Evolutionary conservation across 345 rosid genomes (phyloP).

Genomic region (Moricandia arvensis): DNA sequence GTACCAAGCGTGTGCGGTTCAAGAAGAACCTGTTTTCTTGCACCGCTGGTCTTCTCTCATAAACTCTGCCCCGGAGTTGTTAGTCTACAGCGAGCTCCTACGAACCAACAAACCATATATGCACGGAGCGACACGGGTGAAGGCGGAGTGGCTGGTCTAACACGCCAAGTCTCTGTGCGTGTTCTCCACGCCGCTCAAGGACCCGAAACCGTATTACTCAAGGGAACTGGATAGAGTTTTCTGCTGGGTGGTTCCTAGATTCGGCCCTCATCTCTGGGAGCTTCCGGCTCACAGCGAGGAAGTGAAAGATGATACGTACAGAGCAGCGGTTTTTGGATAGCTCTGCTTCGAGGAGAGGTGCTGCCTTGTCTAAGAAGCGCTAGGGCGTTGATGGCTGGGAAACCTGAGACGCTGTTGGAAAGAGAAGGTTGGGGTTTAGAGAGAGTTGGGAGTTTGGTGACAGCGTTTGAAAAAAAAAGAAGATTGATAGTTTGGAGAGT

Average conservation of each 20-base stretch:
- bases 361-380: background rate
- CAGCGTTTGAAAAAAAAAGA: background rate
- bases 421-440: conserved; percentile 56
- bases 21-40: background rate
- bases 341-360: background rate
- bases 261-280: background rate
- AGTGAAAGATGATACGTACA: background rate
- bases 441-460: background rate
- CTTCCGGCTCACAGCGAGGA: background rate
- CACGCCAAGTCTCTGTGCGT: background rate
- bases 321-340: background rate
- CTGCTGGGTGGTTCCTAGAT: background rate
- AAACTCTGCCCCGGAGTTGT: background rate
- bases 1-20: background rate
- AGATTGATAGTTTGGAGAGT: background rate
- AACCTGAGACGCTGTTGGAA: conserved; percentile 55
- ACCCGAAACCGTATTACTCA: background rate
- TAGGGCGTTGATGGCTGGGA: conserved; percentile 43
- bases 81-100: background rate
- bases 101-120: background rate
- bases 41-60: background rate
- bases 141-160: background rate
- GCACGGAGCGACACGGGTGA: background rate
- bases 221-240: background rate
- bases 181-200: background rate